These are phyloP conservation scores for Stylonectria norvegica DNA, from an alignment of 2,329 filamentous ascomycete species.

Conservation along the genomic window DNA sequence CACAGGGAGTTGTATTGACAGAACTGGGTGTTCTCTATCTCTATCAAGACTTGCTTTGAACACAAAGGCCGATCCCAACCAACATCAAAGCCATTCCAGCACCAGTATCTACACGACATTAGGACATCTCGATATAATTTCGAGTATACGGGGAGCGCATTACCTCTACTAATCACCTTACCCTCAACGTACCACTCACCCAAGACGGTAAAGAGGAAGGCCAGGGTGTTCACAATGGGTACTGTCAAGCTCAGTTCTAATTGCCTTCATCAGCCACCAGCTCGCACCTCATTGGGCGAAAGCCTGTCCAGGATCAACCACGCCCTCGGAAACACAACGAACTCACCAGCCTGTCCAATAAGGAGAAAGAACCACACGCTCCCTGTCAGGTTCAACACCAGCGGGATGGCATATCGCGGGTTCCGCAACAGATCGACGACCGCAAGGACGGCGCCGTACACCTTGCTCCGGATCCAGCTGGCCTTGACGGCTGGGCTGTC, in stretches of 20 bases:
- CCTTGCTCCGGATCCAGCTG: constrained; percentile 60
- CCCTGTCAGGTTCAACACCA: constrained; percentile 85
- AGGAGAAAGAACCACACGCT: constrained; percentile 96
- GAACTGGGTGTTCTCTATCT: constrained; percentile 2
- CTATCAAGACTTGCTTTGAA: constrained; percentile 57
- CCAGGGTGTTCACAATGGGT: constrained; percentile 89
- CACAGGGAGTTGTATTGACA: constrained; percentile 9
- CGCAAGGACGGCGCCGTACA: constrained; percentile 66
- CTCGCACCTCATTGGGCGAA: constrained; percentile 13
- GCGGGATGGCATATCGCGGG: constrained; percentile 78
- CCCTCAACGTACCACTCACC: constrained; percentile 94
- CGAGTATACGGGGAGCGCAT: constrained; percentile 13
- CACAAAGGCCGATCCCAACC: constrained; percentile 77
- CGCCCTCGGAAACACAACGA: not conserved
- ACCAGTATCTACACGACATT: constrained; percentile 64
- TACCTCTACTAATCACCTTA: constrained; percentile 82
- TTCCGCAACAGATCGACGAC: constrained; percentile 75
- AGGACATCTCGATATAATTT: not conserved
- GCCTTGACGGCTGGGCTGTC: constrained; percentile 47
- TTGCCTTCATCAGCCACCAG: constrained; percentile 10
- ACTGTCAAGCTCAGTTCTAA: constrained; percentile 88
- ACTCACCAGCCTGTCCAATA: constrained; percentile 84
- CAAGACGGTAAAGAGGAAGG: constrained; percentile 92
- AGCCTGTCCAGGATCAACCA: constrained; percentile 1
- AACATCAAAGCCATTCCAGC: constrained; percentile 78